These are phyloP conservation scores for Pichia sp. DNA, from an alignment of 1,139 yeast species.

Conservation along the genomic window DNA sequence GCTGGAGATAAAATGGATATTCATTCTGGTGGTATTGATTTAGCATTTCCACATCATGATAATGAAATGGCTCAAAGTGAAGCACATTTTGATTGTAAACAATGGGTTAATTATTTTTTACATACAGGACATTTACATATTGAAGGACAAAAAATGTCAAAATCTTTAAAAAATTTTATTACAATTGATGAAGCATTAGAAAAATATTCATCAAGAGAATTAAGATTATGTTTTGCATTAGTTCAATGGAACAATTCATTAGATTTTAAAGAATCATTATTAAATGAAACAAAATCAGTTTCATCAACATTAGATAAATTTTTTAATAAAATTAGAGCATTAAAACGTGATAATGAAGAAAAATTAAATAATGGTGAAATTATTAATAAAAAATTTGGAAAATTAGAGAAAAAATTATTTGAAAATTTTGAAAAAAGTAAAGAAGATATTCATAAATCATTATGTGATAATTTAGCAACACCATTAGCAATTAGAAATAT, in stretches of 20 bases:
- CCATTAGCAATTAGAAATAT: constrained; percentile 64
- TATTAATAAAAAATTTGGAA: constrained; percentile 49
- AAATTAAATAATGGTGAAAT: constrained; percentile 36
- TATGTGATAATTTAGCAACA: constrained; percentile 82
- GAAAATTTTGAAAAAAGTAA: constrained; percentile 49
- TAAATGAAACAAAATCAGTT: constrained; percentile 67
- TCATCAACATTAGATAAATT: constrained; percentile 75
- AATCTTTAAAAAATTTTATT: constrained; percentile 87
- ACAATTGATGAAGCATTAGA: constrained; percentile 86
- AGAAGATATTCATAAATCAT: constrained; percentile 63
- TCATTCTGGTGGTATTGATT: constrained; percentile 94
- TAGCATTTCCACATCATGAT: constrained; percentile 99
- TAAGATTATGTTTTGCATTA: constrained; percentile 83
- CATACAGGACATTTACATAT: constrained; percentile 97
- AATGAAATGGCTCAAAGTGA: constrained; percentile 96
- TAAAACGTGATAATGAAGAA: constrained; percentile 52
- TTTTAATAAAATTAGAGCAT: constrained; percentile 77
- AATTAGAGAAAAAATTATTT: constrained; percentile 44
- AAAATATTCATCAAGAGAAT: constrained; percentile 67
- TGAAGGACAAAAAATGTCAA: constrained; percentile 97
- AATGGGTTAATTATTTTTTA: constrained; percentile 94
- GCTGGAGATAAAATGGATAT: constrained; percentile 82
- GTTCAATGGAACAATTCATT: constrained; percentile 90
- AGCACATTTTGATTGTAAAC: constrained; percentile 80
- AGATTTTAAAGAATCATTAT: constrained; percentile 79